Percentiles rank a stretch among this genome's conserved stretches.
phyloP scores from a whole-genome alignment of 2,329 filamentous ascomycete genomes.

The Cladosporium sp. region DNA sequence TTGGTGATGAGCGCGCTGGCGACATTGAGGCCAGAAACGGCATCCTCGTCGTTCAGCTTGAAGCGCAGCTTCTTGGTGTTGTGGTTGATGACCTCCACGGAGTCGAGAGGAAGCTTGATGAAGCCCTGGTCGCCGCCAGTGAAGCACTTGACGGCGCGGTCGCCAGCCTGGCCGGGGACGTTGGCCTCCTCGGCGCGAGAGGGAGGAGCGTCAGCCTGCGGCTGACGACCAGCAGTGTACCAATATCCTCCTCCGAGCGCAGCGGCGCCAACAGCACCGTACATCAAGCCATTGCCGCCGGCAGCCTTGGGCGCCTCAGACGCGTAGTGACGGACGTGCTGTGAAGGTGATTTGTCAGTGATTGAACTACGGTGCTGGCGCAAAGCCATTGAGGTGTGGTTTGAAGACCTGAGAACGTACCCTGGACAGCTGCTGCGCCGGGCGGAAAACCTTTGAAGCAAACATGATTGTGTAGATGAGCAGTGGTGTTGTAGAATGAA shows the following conservation, averaged over 20 bases:
- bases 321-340: conserved; percentile 71
- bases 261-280: conserved; percentile 56
- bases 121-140: conserved; percentile 88
- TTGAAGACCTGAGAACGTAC: conserved; percentile 14
- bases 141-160: conserved; percentile 52
- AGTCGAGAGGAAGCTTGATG: conserved; percentile 72
- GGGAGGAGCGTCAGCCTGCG: conserved; percentile 25
- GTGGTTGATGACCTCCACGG: conserved; percentile 76
- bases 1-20: conserved; percentile 88
- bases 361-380: background rate
- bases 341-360: conserved; percentile 20
- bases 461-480: conserved; percentile 34
- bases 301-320: conserved; percentile 53
- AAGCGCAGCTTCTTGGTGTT: conserved; percentile 95
- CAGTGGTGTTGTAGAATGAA: background rate
- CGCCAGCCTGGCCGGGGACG: conserved; percentile 33
- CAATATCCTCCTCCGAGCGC: conserved; percentile 56
- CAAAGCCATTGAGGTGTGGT: conserved; percentile 13
- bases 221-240: conserved; percentile 35
- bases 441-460: conserved; percentile 40
- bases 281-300: conserved; percentile 57
- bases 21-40: conserved; percentile 75
- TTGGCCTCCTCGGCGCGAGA: conserved; percentile 33
- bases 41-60: conserved; percentile 75
- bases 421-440: conserved; percentile 36